Evolutionary conservation across 202 grass and related monocot species (phyloP).

Genomic region (Cymbopogon flexuosus): DNA sequence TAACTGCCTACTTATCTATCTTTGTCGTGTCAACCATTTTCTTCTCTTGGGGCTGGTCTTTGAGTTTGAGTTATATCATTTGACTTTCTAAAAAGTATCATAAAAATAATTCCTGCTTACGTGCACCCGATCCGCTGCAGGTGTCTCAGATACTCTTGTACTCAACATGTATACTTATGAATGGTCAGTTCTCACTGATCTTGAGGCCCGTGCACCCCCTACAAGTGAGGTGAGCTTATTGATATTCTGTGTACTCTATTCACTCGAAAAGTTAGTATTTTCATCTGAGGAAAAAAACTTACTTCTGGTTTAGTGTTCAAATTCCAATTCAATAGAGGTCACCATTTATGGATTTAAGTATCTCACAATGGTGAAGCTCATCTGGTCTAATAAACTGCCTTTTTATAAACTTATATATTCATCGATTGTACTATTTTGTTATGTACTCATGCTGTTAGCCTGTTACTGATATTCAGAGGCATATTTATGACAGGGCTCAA

Average conservation of each 20-base stretch:
- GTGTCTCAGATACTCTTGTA: conserved; percentile 64
- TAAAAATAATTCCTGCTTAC: conserved; percentile 9
- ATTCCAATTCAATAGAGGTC: conserved; percentile 1
- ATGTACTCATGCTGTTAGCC: conserved; percentile 23
- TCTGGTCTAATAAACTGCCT: neutral
- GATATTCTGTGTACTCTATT: neutral
- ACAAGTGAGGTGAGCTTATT: conserved; percentile 61
- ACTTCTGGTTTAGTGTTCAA: conserved; percentile 3
- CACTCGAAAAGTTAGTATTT: neutral
- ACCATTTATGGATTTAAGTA: neutral
- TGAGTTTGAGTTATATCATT: neutral
- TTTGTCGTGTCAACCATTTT: neutral
- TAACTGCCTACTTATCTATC: neutral
- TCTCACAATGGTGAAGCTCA: conserved; percentile 13
- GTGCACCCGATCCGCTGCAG: conserved; percentile 34
- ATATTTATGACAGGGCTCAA: conserved; percentile 52
- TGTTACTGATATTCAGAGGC: conserved; percentile 28
- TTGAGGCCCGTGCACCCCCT: conserved; percentile 53
- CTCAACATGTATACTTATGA: conserved; percentile 65
- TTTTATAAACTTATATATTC: neutral
- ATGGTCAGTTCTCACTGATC: conserved; percentile 60
- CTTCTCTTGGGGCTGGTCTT: neutral
- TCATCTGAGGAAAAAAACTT: neutral
- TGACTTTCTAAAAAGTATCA: neutral
- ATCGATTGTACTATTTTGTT: neutral